A percentile compares a stretch with the other conserved stretches of the same genome.
These are phyloP conservation scores for Yarrowia osloensis DNA, from an alignment of 805 yeast species.

Conservation along the genomic window DNA sequence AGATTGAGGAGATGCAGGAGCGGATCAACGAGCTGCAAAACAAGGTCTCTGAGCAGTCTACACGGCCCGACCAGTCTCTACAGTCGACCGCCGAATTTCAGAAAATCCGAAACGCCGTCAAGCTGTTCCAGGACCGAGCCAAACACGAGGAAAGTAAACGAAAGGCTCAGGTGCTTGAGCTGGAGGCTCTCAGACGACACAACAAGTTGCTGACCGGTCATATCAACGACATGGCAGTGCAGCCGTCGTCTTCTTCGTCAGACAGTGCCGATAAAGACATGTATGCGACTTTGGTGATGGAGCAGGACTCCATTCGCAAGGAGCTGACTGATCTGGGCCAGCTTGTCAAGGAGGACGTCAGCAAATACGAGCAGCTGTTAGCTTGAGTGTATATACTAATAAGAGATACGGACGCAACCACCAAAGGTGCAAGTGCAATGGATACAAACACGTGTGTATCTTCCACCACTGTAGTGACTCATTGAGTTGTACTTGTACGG, in stretches of 20 bases:
- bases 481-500: too few species aligned
- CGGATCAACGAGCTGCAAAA: conserved; percentile 42
- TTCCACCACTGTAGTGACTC: neutral
- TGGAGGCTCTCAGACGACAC: conserved; percentile 34
- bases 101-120: conserved; percentile 36
- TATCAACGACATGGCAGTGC: conserved; percentile 27
- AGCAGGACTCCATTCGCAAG: conserved; percentile 36
- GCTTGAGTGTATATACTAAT: neutral
- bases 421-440: too few species aligned
- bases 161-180: conserved; percentile 36
- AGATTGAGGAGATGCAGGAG: conserved; percentile 46
- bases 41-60: conserved; percentile 15
- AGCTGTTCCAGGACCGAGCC: conserved; percentile 41
- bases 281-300: neutral
- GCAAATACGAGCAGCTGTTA: conserved; percentile 30
- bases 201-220: conserved; percentile 36
- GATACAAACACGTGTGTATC: too few species aligned
- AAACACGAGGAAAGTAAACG: conserved; percentile 37
- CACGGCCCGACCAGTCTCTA: neutral
- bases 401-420: too few species aligned
- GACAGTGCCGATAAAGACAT: neutral
- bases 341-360: conserved; percentile 30
- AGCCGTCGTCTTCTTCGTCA: neutral
- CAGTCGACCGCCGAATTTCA: conserved; percentile 24
- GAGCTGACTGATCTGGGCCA: conserved; percentile 31